Base-by-base conservation (phyloP, 2,329 filamentous ascomycete genomes). In the Colletotrichum sp. region DNA sequence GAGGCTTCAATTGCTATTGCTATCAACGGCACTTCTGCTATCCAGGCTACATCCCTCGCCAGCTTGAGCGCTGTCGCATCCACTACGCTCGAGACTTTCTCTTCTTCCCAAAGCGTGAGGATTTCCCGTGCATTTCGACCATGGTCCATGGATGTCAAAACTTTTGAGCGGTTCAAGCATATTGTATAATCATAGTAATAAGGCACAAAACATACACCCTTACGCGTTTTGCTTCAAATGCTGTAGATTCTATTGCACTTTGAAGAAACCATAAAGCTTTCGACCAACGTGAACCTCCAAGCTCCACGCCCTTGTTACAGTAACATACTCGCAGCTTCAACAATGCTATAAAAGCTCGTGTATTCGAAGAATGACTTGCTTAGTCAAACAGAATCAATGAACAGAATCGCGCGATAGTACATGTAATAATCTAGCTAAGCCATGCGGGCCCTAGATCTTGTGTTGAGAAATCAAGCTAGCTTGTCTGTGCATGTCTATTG, bases 321-420 rank as follows among this genome's bases (percentile, higher is more conserved):
- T 12, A 3, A 49, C 2, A 13, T 13, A 6, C 3, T n/a, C 18
- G 39, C 39, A 9, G 18, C 18, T 44, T 49, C 9, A 3, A 49
- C 18, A 7, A 49, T 21, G 10, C 10, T 13, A 12, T 21, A 3
- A 12, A 1, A 21, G 18, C 39, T n/a, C 9, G 9, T 12, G 9
- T 12, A 12, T 49, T 49, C 6, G 9, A 49, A 49, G 10, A 12
- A 21, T 13, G 9, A 21, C 18, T 21, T 49, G 9, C 18, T 49
- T 1, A 49, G 4, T 13, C 18, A 49, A 49, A 49, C n/a, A 49
- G 1, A 21, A 49, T n/a, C 18, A 12, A 13, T 13, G n/a, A 49
- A 49, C 6, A 3, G 1, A 21, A 4, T 6, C 10, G 0, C 5
- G 8, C 39, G 39, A n/a, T 1, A 21, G 18, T 21, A 21, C 6